These are phyloP conservation scores for Pluteus cervinus DNA, from an alignment of 768 basidiomycete species.

Conservation along the genomic window DNA sequence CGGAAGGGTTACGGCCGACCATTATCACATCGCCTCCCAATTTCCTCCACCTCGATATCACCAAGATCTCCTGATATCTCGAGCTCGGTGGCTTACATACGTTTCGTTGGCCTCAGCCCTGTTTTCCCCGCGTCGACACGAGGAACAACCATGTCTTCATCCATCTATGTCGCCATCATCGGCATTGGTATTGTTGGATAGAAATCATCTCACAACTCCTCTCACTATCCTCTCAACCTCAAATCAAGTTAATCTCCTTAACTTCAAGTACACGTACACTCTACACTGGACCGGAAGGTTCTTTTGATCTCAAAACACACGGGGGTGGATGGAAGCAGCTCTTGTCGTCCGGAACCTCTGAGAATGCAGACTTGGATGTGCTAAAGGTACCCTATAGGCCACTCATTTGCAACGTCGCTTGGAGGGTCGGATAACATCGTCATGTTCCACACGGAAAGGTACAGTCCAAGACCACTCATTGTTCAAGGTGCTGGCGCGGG, in stretches of 20 bases:
- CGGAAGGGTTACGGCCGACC: no score
- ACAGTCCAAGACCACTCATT: conserved; percentile 82
- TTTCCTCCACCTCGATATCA: no score
- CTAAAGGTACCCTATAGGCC: conserved; percentile 79
- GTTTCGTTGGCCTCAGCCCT: no score
- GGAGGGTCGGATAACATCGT: conserved; percentile 99
- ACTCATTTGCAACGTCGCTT: conserved; percentile 93
- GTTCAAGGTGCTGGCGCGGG: conserved; percentile 96
- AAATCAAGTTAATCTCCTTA: conserved; percentile 61
- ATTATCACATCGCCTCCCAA: no score
- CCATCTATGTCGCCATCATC: conserved; percentile 64
- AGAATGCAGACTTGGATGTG: conserved; percentile 41
- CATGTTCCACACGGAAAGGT: conserved; percentile 92
- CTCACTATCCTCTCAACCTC: conserved; percentile 46
- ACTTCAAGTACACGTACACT: conserved; percentile 59
- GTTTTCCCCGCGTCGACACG: no score
- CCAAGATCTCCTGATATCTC: no score
- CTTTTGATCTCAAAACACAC: conserved; percentile 34
- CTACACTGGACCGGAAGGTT: conserved; percentile 38
- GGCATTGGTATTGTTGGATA: conserved; percentile 89
- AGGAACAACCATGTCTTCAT: no score
- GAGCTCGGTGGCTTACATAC: no score
- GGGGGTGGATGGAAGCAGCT: conserved; percentile 29
- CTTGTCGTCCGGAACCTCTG: conserved; percentile 27
- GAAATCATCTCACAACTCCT: conserved; percentile 81